Evolutionary conservation across 129 eudicot species (phyloP).

Genomic region (Erigeron canadensis): DNA sequence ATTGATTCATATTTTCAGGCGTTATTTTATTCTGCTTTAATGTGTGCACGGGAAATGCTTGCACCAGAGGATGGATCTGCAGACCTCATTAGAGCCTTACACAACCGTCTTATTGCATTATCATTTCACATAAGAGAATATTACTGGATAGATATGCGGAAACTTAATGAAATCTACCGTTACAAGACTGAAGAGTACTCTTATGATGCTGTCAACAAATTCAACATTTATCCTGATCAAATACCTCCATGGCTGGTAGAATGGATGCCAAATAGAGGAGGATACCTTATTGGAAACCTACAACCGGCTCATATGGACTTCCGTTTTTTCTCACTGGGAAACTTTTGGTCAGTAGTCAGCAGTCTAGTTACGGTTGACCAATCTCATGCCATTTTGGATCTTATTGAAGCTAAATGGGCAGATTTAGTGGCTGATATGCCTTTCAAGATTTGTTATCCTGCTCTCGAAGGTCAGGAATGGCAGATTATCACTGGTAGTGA

Average conservation of each 20-base stretch:
- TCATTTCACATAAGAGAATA: conserved; percentile 78
- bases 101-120: conserved; percentile 66
- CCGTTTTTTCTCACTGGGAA: conserved; percentile 69
- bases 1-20: conserved; percentile 42
- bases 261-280: conserved; percentile 79
- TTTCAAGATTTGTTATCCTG: conserved; percentile 78
- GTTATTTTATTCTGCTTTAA: conserved; percentile 62
- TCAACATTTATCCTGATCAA: conserved; percentile 79
- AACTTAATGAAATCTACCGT: conserved; percentile 73
- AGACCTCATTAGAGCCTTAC: conserved; percentile 51
- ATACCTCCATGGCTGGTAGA: conserved; percentile 65
- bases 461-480: conserved; percentile 76
- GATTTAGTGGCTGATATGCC: conserved; percentile 85
- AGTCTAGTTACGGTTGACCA: conserved; percentile 56
- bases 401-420: conserved; percentile 71
- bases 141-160: conserved; percentile 75
- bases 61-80: conserved; percentile 63
- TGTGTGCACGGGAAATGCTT: conserved; percentile 77
- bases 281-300: conserved; percentile 76
- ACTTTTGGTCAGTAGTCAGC: conserved; percentile 58
- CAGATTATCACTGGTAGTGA: conserved; percentile 76
- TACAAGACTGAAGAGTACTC: conserved; percentile 87
- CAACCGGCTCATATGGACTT: conserved; percentile 91
- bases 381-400: conserved; percentile 62
- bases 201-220: conserved; percentile 67